Percentiles rank a stretch among this genome's conserved stretches.
phyloP scores from a whole-genome alignment of 768 basidiomycete genomes.

The Pulveroboletus sp. region DNA sequence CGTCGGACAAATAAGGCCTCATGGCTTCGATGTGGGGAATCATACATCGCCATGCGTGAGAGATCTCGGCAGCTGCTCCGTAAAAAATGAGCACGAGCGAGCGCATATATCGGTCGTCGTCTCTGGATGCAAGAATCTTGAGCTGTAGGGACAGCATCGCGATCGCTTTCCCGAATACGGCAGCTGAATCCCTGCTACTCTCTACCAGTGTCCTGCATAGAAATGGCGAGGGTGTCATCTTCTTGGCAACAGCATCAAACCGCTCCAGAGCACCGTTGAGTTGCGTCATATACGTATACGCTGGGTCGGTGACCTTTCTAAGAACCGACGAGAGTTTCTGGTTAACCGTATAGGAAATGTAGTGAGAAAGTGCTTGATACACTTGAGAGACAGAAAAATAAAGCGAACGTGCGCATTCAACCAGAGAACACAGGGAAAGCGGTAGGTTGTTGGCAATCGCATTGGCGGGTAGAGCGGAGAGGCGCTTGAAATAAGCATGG shows the following conservation, averaged over 20 bases:
- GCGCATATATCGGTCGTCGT: conserved; percentile 84
- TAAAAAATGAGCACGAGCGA: conserved; percentile 85
- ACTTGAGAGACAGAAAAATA: conserved; percentile 91
- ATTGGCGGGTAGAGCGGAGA: conserved; percentile 69
- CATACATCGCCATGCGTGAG: conserved; percentile 79
- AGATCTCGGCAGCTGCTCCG: conserved; percentile 85
- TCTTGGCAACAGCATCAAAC: conserved; percentile 79
- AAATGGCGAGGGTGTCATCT: conserved; percentile 59
- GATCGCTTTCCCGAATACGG: conserved; percentile 84
- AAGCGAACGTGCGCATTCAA: conserved; percentile 89
- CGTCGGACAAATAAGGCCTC: conserved; percentile 54
- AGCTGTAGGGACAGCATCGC: conserved; percentile 78
- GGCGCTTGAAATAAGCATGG: conserved; percentile 91
- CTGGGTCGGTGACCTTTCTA: conserved; percentile 81
- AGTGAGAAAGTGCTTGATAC: conserved; percentile 84
- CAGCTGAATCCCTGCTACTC: conserved; percentile 78
- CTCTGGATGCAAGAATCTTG: conserved; percentile 64
- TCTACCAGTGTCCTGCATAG: conserved; percentile 78
- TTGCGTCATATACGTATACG: conserved; percentile 72
- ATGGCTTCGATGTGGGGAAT: conserved; percentile 67
- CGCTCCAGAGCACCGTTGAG: conserved; percentile 87
- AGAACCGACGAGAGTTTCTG: conserved; percentile 79
- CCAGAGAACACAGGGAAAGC: conserved; percentile 57
- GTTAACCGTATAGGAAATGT: conserved; percentile 76
- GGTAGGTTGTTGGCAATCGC: conserved; percentile 66